Base-by-base conservation (phyloP, 352 stramenopile genomes). In the Globisporangium alternatum region DNA sequence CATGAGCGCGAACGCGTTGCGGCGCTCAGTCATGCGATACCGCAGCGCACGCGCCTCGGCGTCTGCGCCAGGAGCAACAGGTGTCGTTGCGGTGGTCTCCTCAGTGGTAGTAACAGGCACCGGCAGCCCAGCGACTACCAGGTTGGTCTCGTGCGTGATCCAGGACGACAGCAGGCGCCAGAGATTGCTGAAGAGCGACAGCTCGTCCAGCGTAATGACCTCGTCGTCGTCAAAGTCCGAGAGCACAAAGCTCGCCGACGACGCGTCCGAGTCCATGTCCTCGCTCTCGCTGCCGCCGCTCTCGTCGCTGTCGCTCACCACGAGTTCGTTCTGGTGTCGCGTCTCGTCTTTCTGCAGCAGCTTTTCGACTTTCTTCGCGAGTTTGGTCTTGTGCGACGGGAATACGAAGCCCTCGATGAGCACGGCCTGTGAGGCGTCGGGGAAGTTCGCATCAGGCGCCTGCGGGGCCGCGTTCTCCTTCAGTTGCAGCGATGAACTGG, bases 371-470 rank as follows among this genome's bases (percentile, higher is more conserved):
- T 88, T 89, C 49, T 90, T 91, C 5, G 84, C 86, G 22, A 90
- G 47, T 60, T 78, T 79, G 28, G 81, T 62, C 66, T 95, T 95
- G 72, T 95, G 87, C 45, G 78, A 74, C 33, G 87, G 87, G 56
- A 95, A 95, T 51, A 93, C 74, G 59, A 91, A 93, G 47, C 87
- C 87, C 62, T 95, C 87, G 39, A 95, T 93, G 21, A 90, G 70
- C 51, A 88, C 77, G 1, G 84, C 81, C 28, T 95, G 81, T 25
- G 78, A 56, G 5, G 68, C 63, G 3, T 76, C 77, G 0, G 83
- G 82, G 44, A 93, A 95, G 25, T 77, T 71, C 22, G 70, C 59
- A 9, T 78, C 70, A 0, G 81, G 81, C 2, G 70, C 65, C 15
- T 65, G 67, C 13, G 71, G 71, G 5, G 64, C 43, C 13, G 41